Evolutionary conservation across 2,329 filamentous ascomycete genomes (phyloP).

Genomic region (Xylariaceae sp.): DNA sequence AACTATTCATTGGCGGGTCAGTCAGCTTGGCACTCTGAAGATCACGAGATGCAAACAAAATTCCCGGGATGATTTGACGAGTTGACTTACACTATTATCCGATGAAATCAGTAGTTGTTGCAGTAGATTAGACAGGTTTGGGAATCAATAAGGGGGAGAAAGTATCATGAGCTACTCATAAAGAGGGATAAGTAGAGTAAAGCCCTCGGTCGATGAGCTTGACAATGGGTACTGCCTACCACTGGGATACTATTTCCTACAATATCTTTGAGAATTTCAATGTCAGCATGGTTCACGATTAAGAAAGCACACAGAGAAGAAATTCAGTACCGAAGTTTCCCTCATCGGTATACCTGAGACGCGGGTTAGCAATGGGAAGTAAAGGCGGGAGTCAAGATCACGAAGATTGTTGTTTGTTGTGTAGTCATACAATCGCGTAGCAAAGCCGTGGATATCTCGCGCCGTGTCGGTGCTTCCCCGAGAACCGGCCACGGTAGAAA

Average conservation of each 20-base stretch:
- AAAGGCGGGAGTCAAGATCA: not conserved
- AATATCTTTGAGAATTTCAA: conserved; percentile 14
- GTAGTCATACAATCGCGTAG: conserved; percentile 44
- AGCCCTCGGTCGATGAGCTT: not conserved
- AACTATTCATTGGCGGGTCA: conserved; percentile 4
- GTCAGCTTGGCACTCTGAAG: not conserved
- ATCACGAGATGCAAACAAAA: not conserved
- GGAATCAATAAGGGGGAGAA: not conserved
- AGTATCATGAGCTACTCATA: not conserved
- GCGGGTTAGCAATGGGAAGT: conserved; percentile 10
- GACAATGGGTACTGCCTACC: conserved; percentile 9
- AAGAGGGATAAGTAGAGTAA: not conserved
- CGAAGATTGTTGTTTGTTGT: not conserved
- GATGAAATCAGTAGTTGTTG: conserved; percentile 4
- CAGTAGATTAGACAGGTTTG: not conserved
- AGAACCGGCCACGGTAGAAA: conserved; percentile 57
- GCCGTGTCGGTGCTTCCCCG: conserved; percentile 55
- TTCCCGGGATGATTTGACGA: not conserved
- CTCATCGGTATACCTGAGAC: conserved; percentile 51
- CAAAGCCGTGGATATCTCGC: conserved; percentile 60
- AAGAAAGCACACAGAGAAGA: not conserved
- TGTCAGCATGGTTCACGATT: conserved; percentile 8
- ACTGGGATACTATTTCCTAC: conserved; percentile 24
- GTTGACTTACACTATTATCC: conserved; percentile 12
- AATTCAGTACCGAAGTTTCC: conserved; percentile 54